These are phyloP conservation scores for Cercospora sesami DNA, from an alignment of 2,329 filamentous ascomycete genomes.

Conservation along the genomic window DNA sequence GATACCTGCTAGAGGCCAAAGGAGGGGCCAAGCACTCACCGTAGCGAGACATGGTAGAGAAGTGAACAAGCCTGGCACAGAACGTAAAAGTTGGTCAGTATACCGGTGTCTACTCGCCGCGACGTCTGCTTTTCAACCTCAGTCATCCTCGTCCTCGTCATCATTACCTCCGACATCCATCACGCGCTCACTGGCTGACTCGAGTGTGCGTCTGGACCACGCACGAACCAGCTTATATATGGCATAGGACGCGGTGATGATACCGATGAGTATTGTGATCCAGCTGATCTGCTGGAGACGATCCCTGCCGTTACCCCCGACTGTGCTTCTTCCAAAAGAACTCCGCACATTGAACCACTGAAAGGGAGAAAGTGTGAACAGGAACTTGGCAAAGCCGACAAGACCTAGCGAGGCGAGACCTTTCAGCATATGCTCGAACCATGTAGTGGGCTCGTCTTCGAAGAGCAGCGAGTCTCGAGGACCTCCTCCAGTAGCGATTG, in stretches of 20 bases:
- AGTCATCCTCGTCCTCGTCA: conserved; percentile 54
- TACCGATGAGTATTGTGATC: conserved; percentile 75
- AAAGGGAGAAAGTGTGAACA: conserved; percentile 72
- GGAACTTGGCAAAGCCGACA: conserved; percentile 78
- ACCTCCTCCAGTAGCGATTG: conserved; percentile 39
- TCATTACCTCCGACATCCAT: conserved; percentile 74
- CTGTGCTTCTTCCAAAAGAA: conserved; percentile 43
- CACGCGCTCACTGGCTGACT: conserved; percentile 75
- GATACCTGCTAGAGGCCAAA: background rate
- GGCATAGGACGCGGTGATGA: conserved; percentile 76
- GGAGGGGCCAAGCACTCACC: conserved; percentile 1
- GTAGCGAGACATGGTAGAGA: background rate
- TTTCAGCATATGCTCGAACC: conserved; percentile 83
- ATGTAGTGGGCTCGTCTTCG: conserved; percentile 59
- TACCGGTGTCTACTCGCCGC: conserved; percentile 4
- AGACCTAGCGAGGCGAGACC: conserved; percentile 87
- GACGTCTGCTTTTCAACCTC: conserved; percentile 16
- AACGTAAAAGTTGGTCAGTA: background rate
- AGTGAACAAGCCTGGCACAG: background rate
- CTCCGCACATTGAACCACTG: conserved; percentile 70
- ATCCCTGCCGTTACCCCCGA: conserved; percentile 67
- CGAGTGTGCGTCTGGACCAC: conserved; percentile 70
- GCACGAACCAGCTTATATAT: conserved; percentile 79
- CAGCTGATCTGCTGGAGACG: conserved; percentile 77
- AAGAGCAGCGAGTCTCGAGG: conserved; percentile 36